Evolutionary conservation across 2,329 filamentous ascomycete genomes (phyloP).

Genomic region (Raffaelea deltoideospora): DNA sequence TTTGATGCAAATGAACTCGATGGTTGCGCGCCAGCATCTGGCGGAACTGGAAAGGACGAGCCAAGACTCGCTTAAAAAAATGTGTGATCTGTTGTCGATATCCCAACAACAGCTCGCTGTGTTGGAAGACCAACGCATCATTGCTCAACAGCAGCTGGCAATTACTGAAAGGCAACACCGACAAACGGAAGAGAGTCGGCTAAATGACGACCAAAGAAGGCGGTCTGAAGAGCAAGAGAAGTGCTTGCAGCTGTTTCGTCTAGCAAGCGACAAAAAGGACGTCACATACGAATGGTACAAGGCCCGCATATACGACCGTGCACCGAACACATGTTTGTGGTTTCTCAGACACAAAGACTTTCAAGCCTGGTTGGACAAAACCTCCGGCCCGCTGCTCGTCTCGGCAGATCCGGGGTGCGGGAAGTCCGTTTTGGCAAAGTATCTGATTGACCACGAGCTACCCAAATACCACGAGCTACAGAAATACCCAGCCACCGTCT

Average conservation of each 20-base stretch:
- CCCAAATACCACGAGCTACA: conserved; percentile 1
- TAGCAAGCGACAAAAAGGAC: neutral
- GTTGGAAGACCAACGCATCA: too few species aligned
- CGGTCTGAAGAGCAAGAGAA: neutral
- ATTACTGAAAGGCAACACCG: too few species aligned
- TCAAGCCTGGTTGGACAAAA: conserved; percentile 13
- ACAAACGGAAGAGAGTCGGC: too few species aligned
- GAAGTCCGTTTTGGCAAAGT: conserved; percentile 21
- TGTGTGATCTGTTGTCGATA: too few species aligned
- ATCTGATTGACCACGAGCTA: conserved; percentile 16
- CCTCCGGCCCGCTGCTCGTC: conserved; percentile 17
- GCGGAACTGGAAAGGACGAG: too few species aligned
- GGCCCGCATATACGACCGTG: conserved; percentile 11
- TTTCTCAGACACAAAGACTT: conserved; percentile 17
- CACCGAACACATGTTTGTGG: conserved; percentile 18
- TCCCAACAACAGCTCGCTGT: too few species aligned
- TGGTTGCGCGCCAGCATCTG: too few species aligned
- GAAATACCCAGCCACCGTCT: conserved; percentile 11
- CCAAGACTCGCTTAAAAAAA: too few species aligned
- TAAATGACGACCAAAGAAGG: neutral
- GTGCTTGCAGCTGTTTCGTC: neutral
- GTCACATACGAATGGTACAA: conserved; percentile 17
- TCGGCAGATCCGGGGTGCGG: conserved; percentile 24
- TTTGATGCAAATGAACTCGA: too few species aligned
- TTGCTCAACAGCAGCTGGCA: too few species aligned